Conservation (phyloP, 2,329 filamentous ascomycete genomes). For the Dothideomycetidae sp. region DNA sequence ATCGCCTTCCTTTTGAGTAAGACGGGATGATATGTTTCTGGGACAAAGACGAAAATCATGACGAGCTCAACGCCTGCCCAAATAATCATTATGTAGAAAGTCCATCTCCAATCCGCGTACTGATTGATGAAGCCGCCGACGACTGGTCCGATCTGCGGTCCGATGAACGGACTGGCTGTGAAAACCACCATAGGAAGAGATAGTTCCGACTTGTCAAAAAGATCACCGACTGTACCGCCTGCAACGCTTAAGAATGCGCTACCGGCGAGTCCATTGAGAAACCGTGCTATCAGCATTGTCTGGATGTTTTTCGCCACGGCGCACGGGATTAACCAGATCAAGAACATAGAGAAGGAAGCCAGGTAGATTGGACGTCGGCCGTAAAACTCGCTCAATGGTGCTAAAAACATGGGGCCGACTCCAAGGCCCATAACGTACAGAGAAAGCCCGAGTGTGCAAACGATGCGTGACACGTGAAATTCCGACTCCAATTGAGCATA, state of each 20-base stretch:
- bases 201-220: constrained; percentile 55
- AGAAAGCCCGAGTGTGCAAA: constrained; percentile 69
- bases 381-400: constrained; percentile 49
- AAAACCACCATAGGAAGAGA: constrained; percentile 73
- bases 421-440: constrained; percentile 67
- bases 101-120: constrained; percentile 61
- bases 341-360: constrained; percentile 55
- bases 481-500: constrained; percentile 64
- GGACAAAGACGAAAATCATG: constrained; percentile 57
- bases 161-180: constrained; percentile 37
- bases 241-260: constrained; percentile 52
- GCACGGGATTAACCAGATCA: constrained; percentile 63
- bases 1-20: constrained; percentile 59
- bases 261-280: constrained; percentile 60
- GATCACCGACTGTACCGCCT: constrained; percentile 71
- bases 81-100: constrained; percentile 71
- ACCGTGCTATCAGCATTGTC: constrained; percentile 64
- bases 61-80: constrained; percentile 55
- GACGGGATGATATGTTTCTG: constrained; percentile 70
- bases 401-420: constrained; percentile 42
- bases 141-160: constrained; percentile 41
- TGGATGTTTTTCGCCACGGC: constrained; percentile 70
- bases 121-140: constrained; percentile 74
- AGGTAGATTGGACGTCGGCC: constrained; percentile 73
- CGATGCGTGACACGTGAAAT: constrained; percentile 54